Evolutionary conservation across 1,139 yeast genomes (phyloP), one percentile per base, ranked within the genome.

Genomic region (Nadsonia commutata): DNA sequence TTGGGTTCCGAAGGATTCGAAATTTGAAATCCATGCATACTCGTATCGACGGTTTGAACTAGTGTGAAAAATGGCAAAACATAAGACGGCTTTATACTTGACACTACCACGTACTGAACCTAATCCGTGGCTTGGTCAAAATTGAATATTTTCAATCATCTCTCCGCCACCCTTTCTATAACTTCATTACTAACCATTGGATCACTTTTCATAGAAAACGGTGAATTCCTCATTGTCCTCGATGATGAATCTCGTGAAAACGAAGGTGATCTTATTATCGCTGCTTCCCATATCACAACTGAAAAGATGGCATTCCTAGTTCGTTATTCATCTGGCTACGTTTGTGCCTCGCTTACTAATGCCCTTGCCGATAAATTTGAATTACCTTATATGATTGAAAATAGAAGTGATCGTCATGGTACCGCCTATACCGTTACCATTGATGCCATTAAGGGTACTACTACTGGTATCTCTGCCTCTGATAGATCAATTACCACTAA

Each of bases 381-480:
- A 37, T 71, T 93, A 48, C 95, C 88, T 36, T 72, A 84, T 43
- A 82, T 93, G 94, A 64, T 78, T 45, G 65, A 71, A 17, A 61
- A 72, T 49, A 66, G 70, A 51, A 71, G 81, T 7, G 98, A 93
- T 59, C 78, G 94, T 60, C 96, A 90, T 57, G 94, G 95, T 13
- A 93, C 99, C 5, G 97, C 97, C 2, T 93, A 90, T 64, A 90
- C 98, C 1, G 78, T 90, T 41, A 84, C 97, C 1, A 84, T 86
- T 47, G 99, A 93, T 61, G 78, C 68, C 52, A 76, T 54, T 19
- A 65, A 61, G 33, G 95, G 94, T 31, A 88, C 97, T 36, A 84
- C 98, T n/a, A 90, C 98, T 0, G 99, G 99, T 16, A 93, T 90
- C 44, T 81, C 94, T 31, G 97, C 98, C 5, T 80, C 79, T 54